A percentile compares a stretch with the other conserved stretches of the same genome.
These are phyloP conservation scores for Haberlea rhodopensis DNA, from an alignment of 257 asterid species.

Conservation along the genomic window DNA sequence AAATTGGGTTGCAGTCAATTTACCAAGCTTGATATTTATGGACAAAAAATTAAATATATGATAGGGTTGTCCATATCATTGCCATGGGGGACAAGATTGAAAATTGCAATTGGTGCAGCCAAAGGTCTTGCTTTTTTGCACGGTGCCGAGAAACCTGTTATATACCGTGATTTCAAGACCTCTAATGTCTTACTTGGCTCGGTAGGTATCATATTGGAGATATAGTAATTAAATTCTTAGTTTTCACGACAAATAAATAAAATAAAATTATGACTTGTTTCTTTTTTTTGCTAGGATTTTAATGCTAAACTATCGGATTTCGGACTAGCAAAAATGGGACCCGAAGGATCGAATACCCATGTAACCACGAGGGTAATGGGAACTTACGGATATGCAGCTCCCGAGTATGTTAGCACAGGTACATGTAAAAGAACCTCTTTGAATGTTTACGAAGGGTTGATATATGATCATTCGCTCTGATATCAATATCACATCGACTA, in stretches of 20 bases:
- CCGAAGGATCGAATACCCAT: slow-evolving; percentile 89
- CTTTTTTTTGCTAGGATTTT: slow-evolving; percentile 50
- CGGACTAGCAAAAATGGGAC: slow-evolving; percentile 93
- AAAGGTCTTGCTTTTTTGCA: slow-evolving; percentile 90
- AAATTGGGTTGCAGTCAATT: too few species aligned
- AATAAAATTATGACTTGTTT: not conserved
- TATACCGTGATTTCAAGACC: slow-evolving; percentile 92
- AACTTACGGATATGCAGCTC: slow-evolving; percentile 93
- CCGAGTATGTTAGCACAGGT: slow-evolving; percentile 93
- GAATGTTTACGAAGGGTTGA: too few species aligned
- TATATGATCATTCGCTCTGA: too few species aligned
- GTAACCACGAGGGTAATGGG: slow-evolving; percentile 95
- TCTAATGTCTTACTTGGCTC: slow-evolving; percentile 76
- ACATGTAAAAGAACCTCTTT: too few species aligned
- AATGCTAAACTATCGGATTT: slow-evolving; percentile 86
- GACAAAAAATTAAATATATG: not conserved
- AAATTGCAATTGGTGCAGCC: slow-evolving; percentile 87
- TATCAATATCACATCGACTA: too few species aligned
- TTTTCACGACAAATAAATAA: not conserved
- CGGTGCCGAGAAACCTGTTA: slow-evolving; percentile 76
- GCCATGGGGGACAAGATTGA: slow-evolving; percentile 85
- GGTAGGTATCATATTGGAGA: slow-evolving; percentile 28
- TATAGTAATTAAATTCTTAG: not conserved
- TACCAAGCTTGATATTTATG: too few species aligned
- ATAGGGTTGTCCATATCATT: slow-evolving; percentile 64